Evolutionary conservation across 805 yeast genomes (phyloP).

Genomic region (Candida ortonii): DNA sequence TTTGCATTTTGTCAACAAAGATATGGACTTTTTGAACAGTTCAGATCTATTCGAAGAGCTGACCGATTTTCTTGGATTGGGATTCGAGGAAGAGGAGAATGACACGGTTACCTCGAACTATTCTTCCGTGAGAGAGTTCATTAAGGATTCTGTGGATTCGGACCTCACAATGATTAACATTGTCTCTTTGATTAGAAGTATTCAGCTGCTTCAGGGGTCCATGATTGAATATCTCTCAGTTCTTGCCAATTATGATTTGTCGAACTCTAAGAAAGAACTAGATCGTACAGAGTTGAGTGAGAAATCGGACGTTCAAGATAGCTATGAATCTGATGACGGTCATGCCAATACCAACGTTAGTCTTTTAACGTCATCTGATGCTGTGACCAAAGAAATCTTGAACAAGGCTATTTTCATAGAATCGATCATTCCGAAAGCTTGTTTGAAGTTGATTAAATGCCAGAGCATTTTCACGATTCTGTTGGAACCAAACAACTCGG

Average conservation of each 20-base stretch:
- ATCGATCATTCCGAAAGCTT: conserved; percentile 24
- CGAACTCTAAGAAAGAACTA: conserved; percentile 8
- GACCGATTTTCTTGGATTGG: conserved; percentile 18
- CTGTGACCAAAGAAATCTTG: conserved; percentile 9
- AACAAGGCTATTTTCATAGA: conserved; percentile 15
- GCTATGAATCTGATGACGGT: conserved; percentile 1
- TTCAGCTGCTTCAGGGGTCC: conserved; percentile 18
- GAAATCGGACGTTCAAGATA: conserved; percentile 3
- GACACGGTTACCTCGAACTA: conserved; percentile 13
- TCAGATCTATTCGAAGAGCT: conserved; percentile 23
- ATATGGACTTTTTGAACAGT: conserved; percentile 23
- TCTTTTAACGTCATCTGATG: conserved; percentile 5
- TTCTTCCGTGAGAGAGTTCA: conserved; percentile 25
- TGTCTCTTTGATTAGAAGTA: conserved; percentile 21
- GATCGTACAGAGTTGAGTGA: conserved; percentile 7
- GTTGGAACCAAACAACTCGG: conserved; percentile 23
- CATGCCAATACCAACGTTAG: no score
- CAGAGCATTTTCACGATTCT: conserved; percentile 29
- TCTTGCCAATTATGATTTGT: conserved; percentile 10
- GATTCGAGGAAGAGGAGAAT: conserved; percentile 3
- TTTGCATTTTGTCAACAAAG: conserved; percentile 20
- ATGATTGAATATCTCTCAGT: conserved; percentile 23
- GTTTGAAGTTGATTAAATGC: conserved; percentile 28
- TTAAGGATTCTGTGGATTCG: conserved; percentile 22
- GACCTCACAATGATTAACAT: conserved; percentile 27